These are phyloP conservation scores for Alternaria infectoria DNA, from an alignment of 2,329 filamentous ascomycete genomes.

Conservation along the genomic window DNA sequence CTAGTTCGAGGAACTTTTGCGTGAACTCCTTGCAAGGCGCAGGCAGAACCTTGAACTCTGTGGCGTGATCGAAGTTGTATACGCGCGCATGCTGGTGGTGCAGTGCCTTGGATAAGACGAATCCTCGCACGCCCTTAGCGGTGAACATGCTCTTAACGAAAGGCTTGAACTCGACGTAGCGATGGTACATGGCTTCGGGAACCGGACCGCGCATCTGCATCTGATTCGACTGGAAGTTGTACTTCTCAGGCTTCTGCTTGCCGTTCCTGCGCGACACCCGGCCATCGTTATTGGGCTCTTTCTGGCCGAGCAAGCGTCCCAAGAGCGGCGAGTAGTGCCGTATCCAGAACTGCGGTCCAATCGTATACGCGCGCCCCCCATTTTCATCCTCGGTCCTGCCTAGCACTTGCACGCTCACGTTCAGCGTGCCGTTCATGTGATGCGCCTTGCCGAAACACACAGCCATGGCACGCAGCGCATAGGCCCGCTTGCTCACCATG, in stretches of 20 bases:
- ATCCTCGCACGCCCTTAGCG: slow-evolving; percentile 75
- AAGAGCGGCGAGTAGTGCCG: slow-evolving; percentile 91
- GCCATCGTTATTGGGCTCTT: slow-evolving; percentile 57
- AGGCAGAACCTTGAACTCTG: slow-evolving; percentile 72
- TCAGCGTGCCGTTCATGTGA: slow-evolving; percentile 73
- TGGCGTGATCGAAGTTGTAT: slow-evolving; percentile 84
- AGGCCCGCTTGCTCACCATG: slow-evolving; percentile 85
- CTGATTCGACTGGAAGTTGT: slow-evolving; percentile 93
- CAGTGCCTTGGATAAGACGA: slow-evolving; percentile 80
- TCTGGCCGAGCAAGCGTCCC: slow-evolving; percentile 74
- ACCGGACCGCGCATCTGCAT: slow-evolving; percentile 86
- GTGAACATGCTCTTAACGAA: slow-evolving; percentile 91
- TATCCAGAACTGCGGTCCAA: slow-evolving; percentile 77
- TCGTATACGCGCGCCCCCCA: slow-evolving; percentile 75
- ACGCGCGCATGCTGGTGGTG: slow-evolving; percentile 89
- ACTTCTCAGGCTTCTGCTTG: slow-evolving; percentile 65
- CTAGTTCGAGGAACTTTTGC: slow-evolving; percentile 81
- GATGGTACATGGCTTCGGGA: slow-evolving; percentile 81
- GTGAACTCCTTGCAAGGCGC: slow-evolving; percentile 73
- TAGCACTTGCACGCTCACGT: slow-evolving; percentile 77
- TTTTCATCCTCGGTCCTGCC: slow-evolving; percentile 72
- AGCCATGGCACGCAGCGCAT: slow-evolving; percentile 72
- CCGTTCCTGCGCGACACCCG: slow-evolving; percentile 49
- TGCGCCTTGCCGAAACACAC: slow-evolving; percentile 66
- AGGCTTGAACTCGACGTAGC: slow-evolving; percentile 90